Base-by-base conservation (phyloP, 495 filamentous ascomycete species). In the Penicillium cataractarum region DNA sequence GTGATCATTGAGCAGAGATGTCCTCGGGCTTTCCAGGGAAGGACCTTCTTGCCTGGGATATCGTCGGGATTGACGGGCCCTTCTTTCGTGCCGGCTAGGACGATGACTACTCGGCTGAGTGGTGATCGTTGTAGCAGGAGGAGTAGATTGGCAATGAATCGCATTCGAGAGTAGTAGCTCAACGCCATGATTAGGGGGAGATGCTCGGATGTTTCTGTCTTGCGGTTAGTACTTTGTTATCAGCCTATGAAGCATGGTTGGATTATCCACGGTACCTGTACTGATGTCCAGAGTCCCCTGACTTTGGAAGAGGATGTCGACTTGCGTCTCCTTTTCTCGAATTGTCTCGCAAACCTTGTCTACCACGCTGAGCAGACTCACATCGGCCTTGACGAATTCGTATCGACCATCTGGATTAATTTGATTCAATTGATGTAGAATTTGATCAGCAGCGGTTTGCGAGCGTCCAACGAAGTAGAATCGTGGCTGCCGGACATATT, bases 361-460 rank as follows among this genome's bases (percentile, higher is more conserved):
- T 21, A 87, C 87, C n/a, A 75, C 78, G 7, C 67, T 67, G 0
- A 90, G 69, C 7, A 86, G 74, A 12, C 77, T 80, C 2, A 86
- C 68, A 49, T 90, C 87, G 29, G 74, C 68, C 24, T 66, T 50
- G 60, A 86, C 66, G 66, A 87, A 90, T 62, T 57, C 65, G 64
- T 82, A 79, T 27, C 79, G 56, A 4, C 85, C 86, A 1, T 68
- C 70, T 0, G 83, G 76, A 64, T 89, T 85, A 17, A 85, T 46
- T 32, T 63, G 31, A 40, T 78, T 61, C 49, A 84, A 74, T 57
- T 86, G 82, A 0, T 62, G 61, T 4, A 70, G 63, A 2, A 74
- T 85, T 2, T 81, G 66, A 4, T 71, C 66, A 29, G 55, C 35
- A 6, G 62, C 62, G 21, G 73, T 72, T 32, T 76, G 37, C 6